These are phyloP conservation scores for Pascua guehoae DNA, from an alignment of 1,284 basidiomycete genomes.

Conservation along the genomic window DNA sequence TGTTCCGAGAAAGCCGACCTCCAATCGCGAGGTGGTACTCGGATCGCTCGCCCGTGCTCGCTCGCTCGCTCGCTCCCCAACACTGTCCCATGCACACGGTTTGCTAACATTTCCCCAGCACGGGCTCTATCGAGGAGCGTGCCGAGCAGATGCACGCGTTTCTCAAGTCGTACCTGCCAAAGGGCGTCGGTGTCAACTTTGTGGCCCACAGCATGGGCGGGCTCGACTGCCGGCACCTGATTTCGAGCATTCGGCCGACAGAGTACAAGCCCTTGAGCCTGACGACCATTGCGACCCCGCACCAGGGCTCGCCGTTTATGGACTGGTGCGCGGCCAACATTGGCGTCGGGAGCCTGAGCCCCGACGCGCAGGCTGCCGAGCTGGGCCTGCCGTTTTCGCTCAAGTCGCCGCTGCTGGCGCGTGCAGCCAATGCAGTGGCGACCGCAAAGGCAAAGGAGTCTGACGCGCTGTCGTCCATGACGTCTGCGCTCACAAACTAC, in stretches of 20 bases:
- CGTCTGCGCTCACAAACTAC: constrained; percentile 64
- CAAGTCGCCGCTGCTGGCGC: constrained; percentile 52
- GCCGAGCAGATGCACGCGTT: constrained; percentile 74
- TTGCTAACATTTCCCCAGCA: constrained; percentile 55
- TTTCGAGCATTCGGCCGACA: constrained; percentile 75
- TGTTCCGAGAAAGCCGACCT: not conserved
- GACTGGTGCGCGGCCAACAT: constrained; percentile 95
- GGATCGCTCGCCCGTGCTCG: too few species aligned
- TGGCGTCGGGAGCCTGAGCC: constrained; percentile 64
- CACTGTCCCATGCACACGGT: not conserved
- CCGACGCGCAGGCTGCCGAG: constrained; percentile 23
- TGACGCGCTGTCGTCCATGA: constrained; percentile 31
- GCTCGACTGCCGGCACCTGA: constrained; percentile 86
- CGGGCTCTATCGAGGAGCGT: constrained; percentile 83
- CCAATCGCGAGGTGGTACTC: too few species aligned
- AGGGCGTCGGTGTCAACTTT: constrained; percentile 76
- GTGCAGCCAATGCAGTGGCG: constrained; percentile 8
- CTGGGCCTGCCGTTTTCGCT: constrained; percentile 51
- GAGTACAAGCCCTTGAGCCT: constrained; percentile 83
- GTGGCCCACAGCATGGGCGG: constrained; percentile 94
- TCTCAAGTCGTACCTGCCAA: constrained; percentile 61
- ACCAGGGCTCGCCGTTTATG: constrained; percentile 97
- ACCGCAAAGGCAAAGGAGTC: constrained; percentile 5
- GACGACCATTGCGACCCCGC: constrained; percentile 89
- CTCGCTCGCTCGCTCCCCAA: not conserved